Base-by-base conservation (phyloP, 2,329 filamentous ascomycete species). In the Diplodia corticola region DNA sequence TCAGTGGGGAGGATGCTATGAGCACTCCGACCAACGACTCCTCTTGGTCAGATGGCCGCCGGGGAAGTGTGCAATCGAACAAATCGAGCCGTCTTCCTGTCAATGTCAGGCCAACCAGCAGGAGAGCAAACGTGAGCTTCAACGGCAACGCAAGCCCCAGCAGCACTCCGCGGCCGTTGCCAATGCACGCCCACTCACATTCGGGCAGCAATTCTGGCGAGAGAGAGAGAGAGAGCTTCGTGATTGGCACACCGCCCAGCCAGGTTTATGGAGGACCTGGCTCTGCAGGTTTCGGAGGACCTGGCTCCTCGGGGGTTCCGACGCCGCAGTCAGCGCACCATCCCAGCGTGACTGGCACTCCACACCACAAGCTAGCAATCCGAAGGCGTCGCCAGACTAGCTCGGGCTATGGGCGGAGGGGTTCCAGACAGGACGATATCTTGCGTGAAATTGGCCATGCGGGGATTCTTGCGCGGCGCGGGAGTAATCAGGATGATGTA, bases 301-400 rank as follows among this genome's bases (percentile, higher is more conserved):
- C 50, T 24, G 51, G 63, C 26, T 49, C 51, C 20, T 37, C 51
- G 20, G 50, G 63, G n/a, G 37, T 55, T 40, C 12, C 28, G 40
- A 49, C 63, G 9, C 40, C 63, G 20, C 51, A 55, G 49, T 54
- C 63, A 15, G 35, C 63, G 51, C 63, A 46, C 40, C 50, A 57
- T 20, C 30, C 46, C 17, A 64, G 28, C 13, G 35, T 22, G 40
- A 20, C n/a, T 1, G 40, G 24, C 12, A 65, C 63, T 10, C 63
- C 40, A 20, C 40, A 44, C 17, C 63, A 64, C n/a, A 55, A 54
- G n/a, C 64, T 66, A 12, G 55, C 55, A 20, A 55, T 66, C 30
- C 67, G 67, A 40, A 65, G 67, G 22, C 64, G 67, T n/a, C 55
- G 67, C 26, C 67, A 68, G 37, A 66, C 64, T 2, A 66, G 64